These are phyloP conservation scores for Cercospora sp. DNA, from an alignment of 2,329 filamentous ascomycete genomes.

Conservation along the genomic window DNA sequence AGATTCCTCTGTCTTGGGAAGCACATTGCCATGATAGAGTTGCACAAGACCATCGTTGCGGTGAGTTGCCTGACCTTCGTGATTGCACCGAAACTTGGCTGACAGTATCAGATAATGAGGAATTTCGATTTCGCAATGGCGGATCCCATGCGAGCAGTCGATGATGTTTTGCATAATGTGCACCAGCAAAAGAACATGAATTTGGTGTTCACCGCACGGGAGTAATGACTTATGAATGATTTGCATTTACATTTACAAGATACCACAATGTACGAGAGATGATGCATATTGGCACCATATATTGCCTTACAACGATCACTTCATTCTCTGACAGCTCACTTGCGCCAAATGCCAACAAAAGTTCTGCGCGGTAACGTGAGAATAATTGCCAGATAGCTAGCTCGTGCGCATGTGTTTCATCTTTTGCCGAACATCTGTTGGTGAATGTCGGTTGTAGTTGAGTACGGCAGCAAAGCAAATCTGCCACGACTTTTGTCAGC, in stretches of 20 bases:
- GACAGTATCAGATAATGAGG: constrained; percentile 22
- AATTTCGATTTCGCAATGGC: constrained; percentile 27
- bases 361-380: background rate
- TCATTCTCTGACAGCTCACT: background rate
- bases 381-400: background rate
- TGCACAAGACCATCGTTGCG: constrained; percentile 53
- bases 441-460: background rate
- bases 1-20: constrained; percentile 51
- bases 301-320: background rate
- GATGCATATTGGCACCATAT: background rate
- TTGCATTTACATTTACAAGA: background rate
- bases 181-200: constrained; percentile 27
- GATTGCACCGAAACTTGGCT: background rate
- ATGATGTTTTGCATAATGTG: constrained; percentile 22
- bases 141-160: constrained; percentile 26
- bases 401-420: background rate
- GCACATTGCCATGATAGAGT: constrained; percentile 51
- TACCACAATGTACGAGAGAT: background rate
- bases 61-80: constrained; percentile 35
- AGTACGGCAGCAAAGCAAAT: background rate
- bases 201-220: constrained; percentile 17
- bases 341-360: background rate
- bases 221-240: constrained; percentile 7
- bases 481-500: background rate
- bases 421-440: background rate